Evolutionary conservation across 2,329 filamentous ascomycete species (phyloP).

Genomic region (Talaromyces piceae): DNA sequence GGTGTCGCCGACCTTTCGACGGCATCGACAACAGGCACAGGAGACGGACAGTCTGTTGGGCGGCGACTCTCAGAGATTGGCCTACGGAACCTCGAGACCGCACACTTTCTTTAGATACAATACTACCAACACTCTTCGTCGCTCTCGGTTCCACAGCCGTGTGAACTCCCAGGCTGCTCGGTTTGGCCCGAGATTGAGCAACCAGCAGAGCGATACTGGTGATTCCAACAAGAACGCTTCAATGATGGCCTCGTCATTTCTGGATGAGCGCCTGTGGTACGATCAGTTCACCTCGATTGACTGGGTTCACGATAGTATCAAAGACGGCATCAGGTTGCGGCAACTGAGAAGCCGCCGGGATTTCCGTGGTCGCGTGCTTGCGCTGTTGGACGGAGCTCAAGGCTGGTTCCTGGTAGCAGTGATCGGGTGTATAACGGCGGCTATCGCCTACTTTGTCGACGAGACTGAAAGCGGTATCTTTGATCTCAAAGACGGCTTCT

Average conservation of each 20-base stretch:
- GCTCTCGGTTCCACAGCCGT: slow-evolving; percentile 41
- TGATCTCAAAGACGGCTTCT: slow-evolving; percentile 88
- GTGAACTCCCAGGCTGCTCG: slow-evolving; percentile 47
- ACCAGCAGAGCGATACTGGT: slow-evolving; percentile 35
- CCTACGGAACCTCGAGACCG: slow-evolving; percentile 27
- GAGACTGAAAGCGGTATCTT: slow-evolving; percentile 79
- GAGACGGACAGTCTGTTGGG: slow-evolving; percentile 15
- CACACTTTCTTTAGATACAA: slow-evolving; percentile 28
- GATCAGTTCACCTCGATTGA: slow-evolving; percentile 97
- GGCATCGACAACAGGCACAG: slow-evolving; percentile 22
- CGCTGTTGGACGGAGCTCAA: slow-evolving; percentile 78
- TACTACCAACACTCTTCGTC: slow-evolving; percentile 29
- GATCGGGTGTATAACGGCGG: slow-evolving; percentile 77
- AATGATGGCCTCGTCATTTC: slow-evolving; percentile 54
- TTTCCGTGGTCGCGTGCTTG: slow-evolving; percentile 68
- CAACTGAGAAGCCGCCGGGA: slow-evolving; percentile 74
- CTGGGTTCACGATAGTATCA: slow-evolving; percentile 97
- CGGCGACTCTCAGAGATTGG: slow-evolving; percentile 17
- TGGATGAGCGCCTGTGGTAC: slow-evolving; percentile 92
- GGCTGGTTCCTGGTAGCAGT: slow-evolving; percentile 91
- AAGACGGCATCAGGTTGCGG: slow-evolving; percentile 84
- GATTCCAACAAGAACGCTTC: slow-evolving; percentile 41
- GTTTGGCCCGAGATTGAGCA: slow-evolving; percentile 43
- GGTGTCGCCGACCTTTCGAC: slow-evolving; percentile 28
- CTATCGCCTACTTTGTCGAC: slow-evolving; percentile 82